These are phyloP conservation scores for Simmondsia chinensis DNA, from an alignment of 148 eudicot genomes.

Conservation along the genomic window DNA sequence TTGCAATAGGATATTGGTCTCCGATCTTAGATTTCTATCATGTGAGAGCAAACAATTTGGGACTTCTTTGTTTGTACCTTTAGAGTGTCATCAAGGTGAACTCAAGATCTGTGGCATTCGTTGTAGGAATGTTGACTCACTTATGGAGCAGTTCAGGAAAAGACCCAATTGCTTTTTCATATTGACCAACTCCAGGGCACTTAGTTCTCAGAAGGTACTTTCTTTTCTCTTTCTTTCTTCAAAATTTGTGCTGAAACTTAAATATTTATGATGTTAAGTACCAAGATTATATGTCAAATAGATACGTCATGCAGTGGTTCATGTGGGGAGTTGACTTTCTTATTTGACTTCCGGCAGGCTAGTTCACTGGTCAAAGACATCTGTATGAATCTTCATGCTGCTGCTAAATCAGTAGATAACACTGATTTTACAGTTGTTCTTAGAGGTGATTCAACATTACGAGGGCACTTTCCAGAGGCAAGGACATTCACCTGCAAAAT, in stretches of 20 bases:
- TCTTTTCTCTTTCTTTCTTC: background rate
- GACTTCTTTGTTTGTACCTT: no score
- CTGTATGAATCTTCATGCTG: constrained; percentile 58
- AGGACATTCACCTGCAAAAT: constrained; percentile 8
- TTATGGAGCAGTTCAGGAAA: constrained; percentile 56
- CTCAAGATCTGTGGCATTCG: background rate
- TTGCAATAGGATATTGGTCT: no score
- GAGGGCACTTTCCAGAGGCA: constrained; percentile 99
- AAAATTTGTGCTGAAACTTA: no score
- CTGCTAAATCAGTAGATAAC: constrained; percentile 53
- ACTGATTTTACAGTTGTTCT: constrained; percentile 77
- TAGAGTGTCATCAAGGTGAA: background rate
- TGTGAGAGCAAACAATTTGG: no score
- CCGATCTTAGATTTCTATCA: no score
- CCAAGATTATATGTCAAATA: no score
- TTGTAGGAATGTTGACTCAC: constrained; percentile 71
- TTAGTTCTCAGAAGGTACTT: constrained; percentile 73
- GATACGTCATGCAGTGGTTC: no score
- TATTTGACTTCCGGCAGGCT: constrained; percentile 49
- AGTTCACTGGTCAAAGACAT: constrained; percentile 62
- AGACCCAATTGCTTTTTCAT: constrained; percentile 90
- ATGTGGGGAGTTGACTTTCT: constrained; percentile 9
- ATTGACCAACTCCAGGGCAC: constrained; percentile 87
- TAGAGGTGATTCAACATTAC: constrained; percentile 94
- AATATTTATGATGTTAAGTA: no score